Evolutionary conservation across 495 filamentous ascomycete species (phyloP).

Genomic region (Lophium mytilinum): DNA sequence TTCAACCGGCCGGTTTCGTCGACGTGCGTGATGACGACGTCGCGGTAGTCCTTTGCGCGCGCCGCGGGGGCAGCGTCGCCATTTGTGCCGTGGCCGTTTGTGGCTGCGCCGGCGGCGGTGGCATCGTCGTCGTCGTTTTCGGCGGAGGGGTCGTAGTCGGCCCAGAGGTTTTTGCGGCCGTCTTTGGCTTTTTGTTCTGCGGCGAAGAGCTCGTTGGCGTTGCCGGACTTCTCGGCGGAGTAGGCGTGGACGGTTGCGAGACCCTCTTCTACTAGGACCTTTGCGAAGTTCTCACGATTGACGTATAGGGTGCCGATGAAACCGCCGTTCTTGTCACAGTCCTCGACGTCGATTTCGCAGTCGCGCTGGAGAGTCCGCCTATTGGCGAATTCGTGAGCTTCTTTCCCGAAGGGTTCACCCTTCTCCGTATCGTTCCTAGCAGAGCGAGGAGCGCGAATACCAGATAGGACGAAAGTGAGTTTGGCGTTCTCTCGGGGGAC

Average conservation of each 20-base stretch:
- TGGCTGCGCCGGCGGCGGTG: slow-evolving; percentile 41
- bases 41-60: slow-evolving; percentile 75
- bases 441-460: slow-evolving; percentile 85
- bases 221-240: slow-evolving; percentile 90
- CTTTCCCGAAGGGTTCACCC: slow-evolving; percentile 88
- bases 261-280: slow-evolving; percentile 87
- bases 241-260: slow-evolving; percentile 85
- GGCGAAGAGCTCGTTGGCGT: slow-evolving; percentile 75
- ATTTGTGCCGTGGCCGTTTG: slow-evolving; percentile 38
- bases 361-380: slow-evolving; percentile 86
- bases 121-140: slow-evolving; percentile 35
- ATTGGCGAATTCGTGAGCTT: slow-evolving; percentile 85
- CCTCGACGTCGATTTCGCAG: slow-evolving; percentile 91
- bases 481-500: slow-evolving; percentile 91
- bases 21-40: slow-evolving; percentile 83
- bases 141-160: slow-evolving; percentile 76
- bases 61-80: slow-evolving; percentile 41
- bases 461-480: slow-evolving; percentile 88
- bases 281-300: slow-evolving; percentile 94
- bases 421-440: slow-evolving; percentile 72
- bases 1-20: slow-evolving; percentile 69
- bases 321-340: slow-evolving; percentile 89
- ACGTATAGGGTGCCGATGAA: slow-evolving; percentile 95
- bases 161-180: slow-evolving; percentile 79
- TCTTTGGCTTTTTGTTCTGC: slow-evolving; percentile 86